Base-by-base conservation (phyloP, 2,329 filamentous ascomycete genomes). In the Emmonsiellopsis sp. region DNA sequence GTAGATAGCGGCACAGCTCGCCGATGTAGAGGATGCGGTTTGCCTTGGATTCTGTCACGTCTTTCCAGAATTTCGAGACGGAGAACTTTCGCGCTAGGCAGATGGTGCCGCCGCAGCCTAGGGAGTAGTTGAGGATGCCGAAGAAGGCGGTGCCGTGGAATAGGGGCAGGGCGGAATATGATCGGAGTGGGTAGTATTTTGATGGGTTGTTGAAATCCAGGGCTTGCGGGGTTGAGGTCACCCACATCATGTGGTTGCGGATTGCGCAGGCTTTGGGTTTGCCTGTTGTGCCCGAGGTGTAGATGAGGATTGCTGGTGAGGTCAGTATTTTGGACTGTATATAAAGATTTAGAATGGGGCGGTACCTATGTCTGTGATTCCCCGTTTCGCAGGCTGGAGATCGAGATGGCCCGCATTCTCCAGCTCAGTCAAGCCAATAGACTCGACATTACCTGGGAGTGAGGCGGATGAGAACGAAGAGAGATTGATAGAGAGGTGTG, bases 81-180 rank as follows among this genome's bases (percentile, higher is more conserved):
- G 73, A 75, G 61, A 76, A 76, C 52, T 73, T 76, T 11, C 72
- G 68, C 27, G 68, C 64, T 3, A 76, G 59, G 50, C 73, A 75
- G 36, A 77, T 60, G 0, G 74, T 75, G 4, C 68, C 68, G 5
- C 62, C 62, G 9, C 63, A 71, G 3, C 73, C 72, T 4, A 75
- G 56, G 1, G 64, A 64, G 53, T 72, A 71, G 42, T 67, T 71
- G 5, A 77, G 13, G 1, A 72, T 74, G 0, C 68, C 71, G 52
- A 76, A 75, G 54, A 74, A 69, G 5, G 70, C 74, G 0, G 75
- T 77, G 47, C 73, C 74, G 59, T 77, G 75, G 62, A 76, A 77
- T 13, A 77, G 64, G 0, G 75, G 75, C 7, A 77, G 65, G 6
- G 72, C 65, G 2, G 71, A 76, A 55, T 77, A 77, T 11, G 67